phyloP scores from a whole-genome alignment of 257 asterid genomes.

The Solanum phureja region DNA sequence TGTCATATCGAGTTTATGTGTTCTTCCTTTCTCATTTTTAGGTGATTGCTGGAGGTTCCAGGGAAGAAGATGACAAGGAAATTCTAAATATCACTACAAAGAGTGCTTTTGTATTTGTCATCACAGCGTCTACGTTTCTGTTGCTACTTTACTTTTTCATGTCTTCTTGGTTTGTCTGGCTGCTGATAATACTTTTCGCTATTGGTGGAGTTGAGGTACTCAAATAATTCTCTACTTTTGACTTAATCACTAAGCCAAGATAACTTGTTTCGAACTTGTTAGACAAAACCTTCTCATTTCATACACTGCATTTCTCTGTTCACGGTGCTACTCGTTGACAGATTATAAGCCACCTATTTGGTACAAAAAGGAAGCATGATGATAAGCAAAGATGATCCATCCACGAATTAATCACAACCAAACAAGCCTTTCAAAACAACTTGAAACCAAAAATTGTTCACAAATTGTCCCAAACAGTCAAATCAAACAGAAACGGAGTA shows the following conservation, averaged over 20 bases:
- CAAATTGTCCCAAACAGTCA: neutral
- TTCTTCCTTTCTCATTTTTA: constrained; percentile 2
- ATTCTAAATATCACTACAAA: constrained; percentile 50
- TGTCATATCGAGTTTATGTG: neutral
- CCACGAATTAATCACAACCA: neutral
- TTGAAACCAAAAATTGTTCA: neutral
- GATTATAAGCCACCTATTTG: neutral
- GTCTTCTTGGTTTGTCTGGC: constrained; percentile 98
- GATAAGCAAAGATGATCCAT: neutral
- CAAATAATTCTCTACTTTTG: constrained; percentile 3
- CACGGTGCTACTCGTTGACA: neutral
- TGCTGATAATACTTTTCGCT: constrained; percentile 85
- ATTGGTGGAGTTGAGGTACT: constrained; percentile 95
- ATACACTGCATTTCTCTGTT: neutral
- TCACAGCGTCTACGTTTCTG: constrained; percentile 85
- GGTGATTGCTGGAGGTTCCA: constrained; percentile 52
- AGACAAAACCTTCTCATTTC: neutral
- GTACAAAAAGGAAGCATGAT: neutral
- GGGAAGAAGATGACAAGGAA: constrained; percentile 60
- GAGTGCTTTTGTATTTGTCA: constrained; percentile 83
- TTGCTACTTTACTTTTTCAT: constrained; percentile 88
- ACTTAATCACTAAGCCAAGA: neutral
- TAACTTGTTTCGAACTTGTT: neutral
- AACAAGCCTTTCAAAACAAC: neutral
- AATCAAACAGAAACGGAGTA: neutral